These are phyloP conservation scores for Phytophthora constricta DNA, from an alignment of 352 stramenopile genomes.

Conservation along the genomic window DNA sequence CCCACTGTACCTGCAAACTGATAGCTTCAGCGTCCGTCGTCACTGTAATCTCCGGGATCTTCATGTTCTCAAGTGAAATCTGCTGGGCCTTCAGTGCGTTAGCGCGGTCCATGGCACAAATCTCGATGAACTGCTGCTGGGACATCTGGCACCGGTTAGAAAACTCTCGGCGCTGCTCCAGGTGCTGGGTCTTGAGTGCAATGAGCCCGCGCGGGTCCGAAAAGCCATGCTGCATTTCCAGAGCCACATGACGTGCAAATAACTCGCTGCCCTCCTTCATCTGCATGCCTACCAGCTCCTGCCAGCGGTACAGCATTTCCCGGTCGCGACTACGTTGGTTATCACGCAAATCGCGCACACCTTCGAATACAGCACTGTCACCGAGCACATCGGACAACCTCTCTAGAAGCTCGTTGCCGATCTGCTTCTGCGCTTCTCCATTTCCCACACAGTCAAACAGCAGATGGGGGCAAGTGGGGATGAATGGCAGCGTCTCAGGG, in stretches of 20 bases:
- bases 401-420: conserved; percentile 65
- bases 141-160: conserved; percentile 72
- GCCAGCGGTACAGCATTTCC: conserved; percentile 80
- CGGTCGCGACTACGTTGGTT: conserved; percentile 70
- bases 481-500: conserved; percentile 61
- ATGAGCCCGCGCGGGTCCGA: conserved; percentile 58
- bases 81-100: conserved; percentile 71
- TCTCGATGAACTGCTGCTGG: conserved; percentile 82
- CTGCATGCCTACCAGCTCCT: conserved; percentile 80
- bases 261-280: conserved; percentile 85
- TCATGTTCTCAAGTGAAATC: conserved; percentile 73
- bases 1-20: conserved; percentile 53
- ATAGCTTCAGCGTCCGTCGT: conserved; percentile 53
- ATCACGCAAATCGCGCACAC: conserved; percentile 61
- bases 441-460: conserved; percentile 64
- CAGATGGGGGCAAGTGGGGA: conserved; percentile 62
- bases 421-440: conserved; percentile 38
- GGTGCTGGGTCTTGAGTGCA: conserved; percentile 64
- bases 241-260: conserved; percentile 57
- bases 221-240: conserved; percentile 55
- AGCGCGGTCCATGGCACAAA: conserved; percentile 70
- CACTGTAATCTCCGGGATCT: conserved; percentile 75
- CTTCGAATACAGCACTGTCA: conserved; percentile 73
- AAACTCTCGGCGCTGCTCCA: conserved; percentile 74
- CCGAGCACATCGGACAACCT: conserved; percentile 63